A percentile compares a stretch with the other conserved stretches of the same genome.
Evolutionary conservation across 768 basidiomycete genomes (phyloP).

Genomic region (Symmetrospora coprosmae): DNA sequence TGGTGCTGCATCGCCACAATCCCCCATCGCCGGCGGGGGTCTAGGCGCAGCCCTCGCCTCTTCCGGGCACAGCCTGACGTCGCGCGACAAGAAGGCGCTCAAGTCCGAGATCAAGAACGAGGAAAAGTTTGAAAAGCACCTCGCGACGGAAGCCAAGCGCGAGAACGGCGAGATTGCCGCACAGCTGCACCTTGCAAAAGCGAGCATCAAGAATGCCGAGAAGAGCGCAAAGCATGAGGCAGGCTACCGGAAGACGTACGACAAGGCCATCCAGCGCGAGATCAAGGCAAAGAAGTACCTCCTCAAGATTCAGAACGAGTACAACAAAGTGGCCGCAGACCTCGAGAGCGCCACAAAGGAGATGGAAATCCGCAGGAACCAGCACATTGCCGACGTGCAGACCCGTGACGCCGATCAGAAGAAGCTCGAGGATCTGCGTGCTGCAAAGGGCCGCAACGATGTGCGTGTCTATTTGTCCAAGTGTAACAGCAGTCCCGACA

Average conservation of each 20-base stretch:
- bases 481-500: no score
- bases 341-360: constrained; percentile 8
- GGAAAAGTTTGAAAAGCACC: constrained; percentile 10
- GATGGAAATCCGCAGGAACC: constrained; percentile 17
- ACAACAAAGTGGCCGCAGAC: constrained; percentile 16
- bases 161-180: constrained; percentile 4
- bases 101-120: constrained; percentile 11
- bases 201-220: constrained; percentile 2
- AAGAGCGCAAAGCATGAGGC: constrained; percentile 3
- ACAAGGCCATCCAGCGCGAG: constrained; percentile 16
- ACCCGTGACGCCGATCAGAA: constrained; percentile 9
- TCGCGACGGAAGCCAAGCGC: constrained; percentile 3
- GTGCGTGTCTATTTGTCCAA: background rate
- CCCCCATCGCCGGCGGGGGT: constrained; percentile 17
- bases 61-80: constrained; percentile 3
- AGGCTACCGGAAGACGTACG: constrained; percentile 2
- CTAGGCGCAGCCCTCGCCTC: constrained; percentile 19
- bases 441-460: constrained; percentile 10
- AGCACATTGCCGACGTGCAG: constrained; percentile 16
- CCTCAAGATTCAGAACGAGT: constrained; percentile 5
- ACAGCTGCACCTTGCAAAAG: background rate
- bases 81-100: constrained; percentile 10
- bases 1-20: no score
- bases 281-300: constrained; percentile 3
- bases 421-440: background rate